These are phyloP conservation scores for Leccinum subrobustum DNA, from an alignment of 1,284 basidiomycete genomes.

Conservation along the genomic window DNA sequence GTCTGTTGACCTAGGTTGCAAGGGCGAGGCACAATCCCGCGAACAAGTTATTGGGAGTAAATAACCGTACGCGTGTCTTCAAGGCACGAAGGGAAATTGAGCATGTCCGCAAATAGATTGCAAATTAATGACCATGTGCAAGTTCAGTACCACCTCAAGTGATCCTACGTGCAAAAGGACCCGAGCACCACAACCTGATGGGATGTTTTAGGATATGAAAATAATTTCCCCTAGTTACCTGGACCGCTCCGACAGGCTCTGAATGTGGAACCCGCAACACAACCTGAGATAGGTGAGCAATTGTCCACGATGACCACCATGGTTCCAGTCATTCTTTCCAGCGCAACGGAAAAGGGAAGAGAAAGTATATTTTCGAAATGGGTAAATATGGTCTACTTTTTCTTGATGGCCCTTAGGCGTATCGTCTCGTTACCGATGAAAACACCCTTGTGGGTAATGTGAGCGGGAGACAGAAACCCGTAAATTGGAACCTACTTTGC, in stretches of 20 bases:
- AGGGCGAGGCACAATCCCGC: background rate
- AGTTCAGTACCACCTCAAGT: background rate
- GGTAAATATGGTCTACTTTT: slow-evolving; percentile 69
- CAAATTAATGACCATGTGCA: background rate
- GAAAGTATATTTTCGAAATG: slow-evolving; percentile 6
- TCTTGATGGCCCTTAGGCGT: slow-evolving; percentile 89
- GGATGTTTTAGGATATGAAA: background rate
- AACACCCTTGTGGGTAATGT: slow-evolving; percentile 62
- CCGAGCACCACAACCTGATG: background rate
- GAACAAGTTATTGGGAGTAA: background rate
- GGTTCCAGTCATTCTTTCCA: background rate
- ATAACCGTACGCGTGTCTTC: background rate
- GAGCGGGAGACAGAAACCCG: slow-evolving; percentile 4
- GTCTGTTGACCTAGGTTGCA: background rate
- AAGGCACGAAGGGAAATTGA: background rate
- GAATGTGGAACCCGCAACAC: background rate
- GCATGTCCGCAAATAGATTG: background rate
- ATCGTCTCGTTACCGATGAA: slow-evolving; percentile 90
- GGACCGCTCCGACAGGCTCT: background rate
- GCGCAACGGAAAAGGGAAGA: background rate
- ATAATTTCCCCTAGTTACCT: background rate
- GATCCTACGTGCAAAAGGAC: background rate
- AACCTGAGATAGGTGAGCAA: background rate
- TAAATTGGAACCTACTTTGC: slow-evolving; percentile 67
- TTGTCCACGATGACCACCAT: background rate